Conservation (phyloP, 2,329 filamentous ascomycete genomes). For the Epichloe sp. region DNA sequence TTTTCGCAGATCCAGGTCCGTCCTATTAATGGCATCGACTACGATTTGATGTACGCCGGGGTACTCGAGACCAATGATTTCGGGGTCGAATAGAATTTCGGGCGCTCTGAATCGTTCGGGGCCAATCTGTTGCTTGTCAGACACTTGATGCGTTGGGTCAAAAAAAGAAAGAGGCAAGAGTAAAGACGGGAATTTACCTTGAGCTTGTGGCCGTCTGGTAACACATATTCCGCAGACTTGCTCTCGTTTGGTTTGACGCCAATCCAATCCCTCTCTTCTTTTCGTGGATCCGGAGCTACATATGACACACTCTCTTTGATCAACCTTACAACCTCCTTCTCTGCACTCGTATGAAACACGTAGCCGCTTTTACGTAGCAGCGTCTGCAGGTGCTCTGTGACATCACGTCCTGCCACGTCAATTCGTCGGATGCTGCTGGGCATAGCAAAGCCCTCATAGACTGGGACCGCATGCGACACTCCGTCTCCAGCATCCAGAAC, state of each 20-base stretch:
- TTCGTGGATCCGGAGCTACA: slow-evolving; percentile 77
- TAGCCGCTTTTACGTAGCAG: slow-evolving; percentile 84
- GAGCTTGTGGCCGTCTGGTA: slow-evolving; percentile 88
- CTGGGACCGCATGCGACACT: slow-evolving; percentile 91
- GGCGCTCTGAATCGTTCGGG: slow-evolving; percentile 90
- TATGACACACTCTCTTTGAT: slow-evolving; percentile 96
- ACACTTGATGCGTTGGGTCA: background rate
- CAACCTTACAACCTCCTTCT: slow-evolving; percentile 95
- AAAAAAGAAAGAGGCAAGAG: background rate
- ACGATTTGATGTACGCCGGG: slow-evolving; percentile 96
- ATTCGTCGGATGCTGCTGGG: slow-evolving; percentile 90
- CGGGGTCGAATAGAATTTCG: slow-evolving; percentile 94
- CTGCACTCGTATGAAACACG: slow-evolving; percentile 92
- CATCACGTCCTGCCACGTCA: slow-evolving; percentile 89
- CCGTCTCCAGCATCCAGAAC: slow-evolving; percentile 93
- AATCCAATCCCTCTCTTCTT: slow-evolving; percentile 94
- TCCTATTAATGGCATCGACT: slow-evolving; percentile 87
- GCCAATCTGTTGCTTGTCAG: slow-evolving; percentile 49
- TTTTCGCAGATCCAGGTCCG: slow-evolving; percentile 91
- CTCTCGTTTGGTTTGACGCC: slow-evolving; percentile 62
- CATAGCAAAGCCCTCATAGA: slow-evolving; percentile 96
- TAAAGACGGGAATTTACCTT: slow-evolving; percentile 42
- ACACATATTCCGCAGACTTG: slow-evolving; percentile 72
- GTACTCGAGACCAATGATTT: slow-evolving; percentile 94
- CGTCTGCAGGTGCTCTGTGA: slow-evolving; percentile 89